Conservation (phyloP, 768 basidiomycete species). For the Auriscalpium orientale region DNA sequence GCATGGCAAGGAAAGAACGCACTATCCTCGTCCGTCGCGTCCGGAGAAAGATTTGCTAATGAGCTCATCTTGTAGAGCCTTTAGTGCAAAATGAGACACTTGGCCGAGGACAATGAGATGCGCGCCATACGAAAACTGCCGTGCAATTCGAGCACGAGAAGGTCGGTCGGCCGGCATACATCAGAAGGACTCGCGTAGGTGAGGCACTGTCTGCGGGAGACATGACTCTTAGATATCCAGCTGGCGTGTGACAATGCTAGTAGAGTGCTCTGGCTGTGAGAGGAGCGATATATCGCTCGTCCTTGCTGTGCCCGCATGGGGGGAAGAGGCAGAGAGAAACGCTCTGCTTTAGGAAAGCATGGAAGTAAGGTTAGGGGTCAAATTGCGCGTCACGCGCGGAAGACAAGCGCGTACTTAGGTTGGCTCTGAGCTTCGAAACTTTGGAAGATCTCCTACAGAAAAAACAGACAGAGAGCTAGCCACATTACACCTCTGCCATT, state of each 20-base stretch:
- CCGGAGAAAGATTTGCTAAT: constrained; percentile 84
- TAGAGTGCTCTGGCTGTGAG: too few relatives aligned
- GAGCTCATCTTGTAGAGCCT: constrained; percentile 78
- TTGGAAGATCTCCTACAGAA: too few relatives aligned
- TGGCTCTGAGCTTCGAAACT: too few relatives aligned
- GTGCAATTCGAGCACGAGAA: constrained; percentile 66
- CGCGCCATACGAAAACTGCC: constrained; percentile 52
- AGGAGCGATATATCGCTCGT: too few relatives aligned
- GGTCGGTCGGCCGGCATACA: constrained; percentile 57
- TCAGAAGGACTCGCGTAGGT: constrained; percentile 45
- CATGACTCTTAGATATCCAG: not conserved
- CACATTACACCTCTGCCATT: constrained; percentile 37
- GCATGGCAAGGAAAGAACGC: constrained; percentile 24
- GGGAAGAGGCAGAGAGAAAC: too few relatives aligned
- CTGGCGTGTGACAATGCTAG: not conserved
- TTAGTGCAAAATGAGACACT: not conserved
- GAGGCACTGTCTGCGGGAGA: constrained; percentile 1
- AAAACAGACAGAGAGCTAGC: too few relatives aligned
- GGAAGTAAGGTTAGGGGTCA: too few relatives aligned
- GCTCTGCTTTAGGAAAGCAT: too few relatives aligned
- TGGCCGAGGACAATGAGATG: not conserved
- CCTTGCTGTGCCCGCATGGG: too few relatives aligned
- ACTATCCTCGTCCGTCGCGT: constrained; percentile 77
- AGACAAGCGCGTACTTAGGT: too few relatives aligned
- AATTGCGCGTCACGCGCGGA: too few relatives aligned